Evolutionary conservation across 768 basidiomycete species (phyloP).

Genomic region (Russula sp.): DNA sequence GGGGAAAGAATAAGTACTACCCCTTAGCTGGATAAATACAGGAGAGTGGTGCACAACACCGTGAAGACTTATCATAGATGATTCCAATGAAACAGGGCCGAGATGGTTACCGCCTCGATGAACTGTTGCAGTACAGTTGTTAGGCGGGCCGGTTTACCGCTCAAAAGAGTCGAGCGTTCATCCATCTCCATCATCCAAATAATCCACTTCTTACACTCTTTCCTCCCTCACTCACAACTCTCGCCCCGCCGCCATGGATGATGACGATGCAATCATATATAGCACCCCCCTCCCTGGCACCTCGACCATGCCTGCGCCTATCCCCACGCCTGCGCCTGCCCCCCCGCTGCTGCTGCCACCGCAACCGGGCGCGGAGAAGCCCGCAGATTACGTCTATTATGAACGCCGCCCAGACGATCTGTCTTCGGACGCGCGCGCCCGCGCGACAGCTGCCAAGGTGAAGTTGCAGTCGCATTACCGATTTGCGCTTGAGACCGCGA

Average conservation of each 20-base stretch:
- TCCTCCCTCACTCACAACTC: neutral
- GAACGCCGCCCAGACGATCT: conserved; percentile 72
- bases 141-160: conserved; percentile 1
- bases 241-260: conserved; percentile 15
- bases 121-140: neutral
- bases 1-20: too few relatives aligned
- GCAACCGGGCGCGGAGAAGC: conserved; percentile 29
- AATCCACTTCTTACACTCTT: neutral
- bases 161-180: neutral
- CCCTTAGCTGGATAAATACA: too few relatives aligned
- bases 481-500: conserved; percentile 92
- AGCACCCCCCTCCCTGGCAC: conserved; percentile 21
- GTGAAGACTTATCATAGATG: too few relatives aligned
- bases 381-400: conserved; percentile 88
- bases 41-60: too few relatives aligned
- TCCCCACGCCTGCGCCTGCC: neutral
- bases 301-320: neutral
- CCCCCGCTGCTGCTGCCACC: neutral
- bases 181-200: neutral
- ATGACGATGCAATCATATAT: conserved; percentile 20
- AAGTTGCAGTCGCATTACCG: conserved; percentile 97
- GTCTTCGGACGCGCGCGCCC: conserved; percentile 72
- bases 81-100: too few relatives aligned
- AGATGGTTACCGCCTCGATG: too few relatives aligned
- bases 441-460: conserved; percentile 86